These are phyloP conservation scores for Leccinellum albellum DNA, from an alignment of 768 basidiomycete genomes.

Conservation along the genomic window DNA sequence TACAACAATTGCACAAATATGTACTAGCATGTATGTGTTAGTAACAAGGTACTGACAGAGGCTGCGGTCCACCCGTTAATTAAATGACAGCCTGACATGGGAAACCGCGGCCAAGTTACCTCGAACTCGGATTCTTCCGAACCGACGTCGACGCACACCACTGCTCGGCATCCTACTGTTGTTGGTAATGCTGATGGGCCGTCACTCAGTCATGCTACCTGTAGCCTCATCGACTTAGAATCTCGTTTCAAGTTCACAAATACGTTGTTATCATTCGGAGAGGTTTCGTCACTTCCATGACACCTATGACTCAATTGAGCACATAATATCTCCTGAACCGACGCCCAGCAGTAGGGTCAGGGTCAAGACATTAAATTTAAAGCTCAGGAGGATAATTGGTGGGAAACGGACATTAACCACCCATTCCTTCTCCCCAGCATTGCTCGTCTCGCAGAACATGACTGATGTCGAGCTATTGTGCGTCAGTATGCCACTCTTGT, in stretches of 20 bases:
- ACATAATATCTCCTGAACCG: not conserved
- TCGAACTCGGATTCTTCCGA: not conserved
- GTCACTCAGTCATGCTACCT: not conserved
- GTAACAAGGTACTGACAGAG: too few relatives aligned
- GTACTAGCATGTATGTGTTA: too few relatives aligned
- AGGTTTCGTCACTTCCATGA: not conserved
- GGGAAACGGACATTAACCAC: not conserved
- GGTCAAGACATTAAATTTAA: not conserved
- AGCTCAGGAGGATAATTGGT: not conserved
- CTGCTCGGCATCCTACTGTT: not conserved
- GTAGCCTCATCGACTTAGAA: not conserved
- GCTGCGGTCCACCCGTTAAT: not conserved
- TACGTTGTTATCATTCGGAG: not conserved
- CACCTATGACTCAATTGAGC: not conserved
- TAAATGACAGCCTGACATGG: not conserved
- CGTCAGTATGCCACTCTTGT: not conserved
- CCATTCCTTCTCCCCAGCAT: not conserved
- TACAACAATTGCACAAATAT: too few relatives aligned
- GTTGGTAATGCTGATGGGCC: not conserved
- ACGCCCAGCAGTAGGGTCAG: not conserved
- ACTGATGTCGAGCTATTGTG: not conserved
- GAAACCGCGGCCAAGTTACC: not conserved
- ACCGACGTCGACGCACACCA: not conserved
- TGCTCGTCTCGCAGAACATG: not conserved
- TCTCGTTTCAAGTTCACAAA: not conserved